Evolutionary conservation across 2,329 filamentous ascomycete genomes (phyloP).

Genomic region (Trichoderma brevicompactum): DNA sequence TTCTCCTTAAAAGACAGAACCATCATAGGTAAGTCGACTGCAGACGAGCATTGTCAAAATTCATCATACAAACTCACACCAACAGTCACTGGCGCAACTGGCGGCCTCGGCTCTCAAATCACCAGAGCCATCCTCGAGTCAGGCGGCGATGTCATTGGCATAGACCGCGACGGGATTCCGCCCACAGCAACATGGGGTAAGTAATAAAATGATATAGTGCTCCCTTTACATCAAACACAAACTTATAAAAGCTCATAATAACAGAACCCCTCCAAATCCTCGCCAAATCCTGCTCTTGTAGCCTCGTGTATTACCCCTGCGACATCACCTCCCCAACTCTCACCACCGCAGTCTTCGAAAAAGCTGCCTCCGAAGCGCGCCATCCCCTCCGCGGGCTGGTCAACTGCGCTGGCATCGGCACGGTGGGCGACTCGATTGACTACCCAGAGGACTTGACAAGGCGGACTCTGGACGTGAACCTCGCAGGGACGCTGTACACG

Average conservation of each 20-base stretch:
- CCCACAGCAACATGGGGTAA: constrained; percentile 18
- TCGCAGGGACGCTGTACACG: constrained; percentile 53
- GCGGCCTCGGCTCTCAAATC: constrained; percentile 19
- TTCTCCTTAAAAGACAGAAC: constrained; percentile 23
- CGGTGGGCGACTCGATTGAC: constrained; percentile 36
- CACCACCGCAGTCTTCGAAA: not conserved
- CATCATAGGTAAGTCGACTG: constrained; percentile 15
- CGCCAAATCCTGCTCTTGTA: constrained; percentile 18
- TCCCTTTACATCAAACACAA: not conserved
- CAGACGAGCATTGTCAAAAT: not conserved
- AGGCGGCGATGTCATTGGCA: constrained; percentile 27
- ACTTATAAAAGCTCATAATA: not conserved
- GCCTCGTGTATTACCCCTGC: constrained; percentile 15
- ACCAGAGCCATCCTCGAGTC: constrained; percentile 29
- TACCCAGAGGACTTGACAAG: constrained; percentile 36
- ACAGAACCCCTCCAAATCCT: constrained; percentile 19
- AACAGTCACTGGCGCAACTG: constrained; percentile 22
- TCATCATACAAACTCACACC: not conserved
- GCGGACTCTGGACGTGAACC: constrained; percentile 48
- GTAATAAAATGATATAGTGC: not conserved
- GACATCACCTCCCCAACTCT: constrained; percentile 9
- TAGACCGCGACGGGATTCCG: constrained; percentile 12
- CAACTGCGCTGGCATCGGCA: constrained; percentile 40
- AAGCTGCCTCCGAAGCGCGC: constrained; percentile 25
- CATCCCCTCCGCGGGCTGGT: constrained; percentile 41